Conservation (phyloP, 2,329 filamentous ascomycete genomes). For the Exophiala spinifera region DNA sequence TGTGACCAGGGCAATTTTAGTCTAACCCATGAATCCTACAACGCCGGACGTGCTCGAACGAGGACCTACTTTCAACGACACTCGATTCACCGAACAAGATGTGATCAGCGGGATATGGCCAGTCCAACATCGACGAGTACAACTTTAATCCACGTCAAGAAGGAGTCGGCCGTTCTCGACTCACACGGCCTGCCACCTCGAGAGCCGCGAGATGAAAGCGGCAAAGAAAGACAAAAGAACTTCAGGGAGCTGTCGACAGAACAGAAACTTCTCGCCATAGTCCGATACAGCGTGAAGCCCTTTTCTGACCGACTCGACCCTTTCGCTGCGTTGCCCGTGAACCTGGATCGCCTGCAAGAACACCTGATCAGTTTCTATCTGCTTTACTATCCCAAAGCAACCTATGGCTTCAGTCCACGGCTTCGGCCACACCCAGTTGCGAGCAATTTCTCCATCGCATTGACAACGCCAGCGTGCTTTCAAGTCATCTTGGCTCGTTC, state of each 20-base stretch:
- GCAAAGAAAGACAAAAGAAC: not conserved
- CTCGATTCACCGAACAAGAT: slow-evolving; percentile 3
- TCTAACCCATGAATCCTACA: no score
- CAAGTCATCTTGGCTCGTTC: slow-evolving; percentile 26
- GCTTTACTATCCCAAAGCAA: slow-evolving; percentile 24
- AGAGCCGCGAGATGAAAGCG: not conserved
- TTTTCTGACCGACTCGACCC: slow-evolving; percentile 24
- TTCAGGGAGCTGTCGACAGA: slow-evolving; percentile 12
- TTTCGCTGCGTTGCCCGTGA: slow-evolving; percentile 21
- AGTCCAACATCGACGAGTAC: slow-evolving; percentile 1
- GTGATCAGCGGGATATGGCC: slow-evolving; percentile 10
- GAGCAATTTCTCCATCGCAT: slow-evolving; percentile 26
- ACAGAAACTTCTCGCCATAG: slow-evolving; percentile 20
- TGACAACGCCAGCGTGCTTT: slow-evolving; percentile 25
- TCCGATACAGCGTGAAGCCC: slow-evolving; percentile 17
- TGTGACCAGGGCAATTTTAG: no score
- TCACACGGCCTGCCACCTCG: not conserved
- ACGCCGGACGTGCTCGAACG: no score
- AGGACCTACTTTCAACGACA: not conserved
- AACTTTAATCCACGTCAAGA: slow-evolving; percentile 11
- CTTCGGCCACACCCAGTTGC: slow-evolving; percentile 24
- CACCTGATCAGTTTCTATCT: slow-evolving; percentile 25
- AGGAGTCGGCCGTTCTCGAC: slow-evolving; percentile 12
- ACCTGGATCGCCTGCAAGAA: slow-evolving; percentile 23
- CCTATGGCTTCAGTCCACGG: slow-evolving; percentile 26